Evolutionary conservation across 2,329 filamentous ascomycete genomes (phyloP), one percentile per base, ranked within the genome.

Genomic region (Phymatotrichopsis omnivora): DNA sequence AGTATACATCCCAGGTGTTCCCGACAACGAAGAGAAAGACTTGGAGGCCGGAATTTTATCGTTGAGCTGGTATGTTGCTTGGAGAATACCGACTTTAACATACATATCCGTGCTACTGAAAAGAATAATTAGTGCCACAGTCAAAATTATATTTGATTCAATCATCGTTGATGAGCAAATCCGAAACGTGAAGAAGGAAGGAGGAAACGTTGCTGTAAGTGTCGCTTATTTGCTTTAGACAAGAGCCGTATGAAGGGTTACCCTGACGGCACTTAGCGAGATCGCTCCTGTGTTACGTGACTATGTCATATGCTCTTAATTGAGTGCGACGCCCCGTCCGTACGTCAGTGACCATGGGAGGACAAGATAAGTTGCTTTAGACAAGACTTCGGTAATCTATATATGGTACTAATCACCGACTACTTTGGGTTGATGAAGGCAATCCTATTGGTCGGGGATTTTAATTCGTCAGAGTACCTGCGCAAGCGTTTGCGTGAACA

Each of bases 61-160:
- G 30, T 53, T 49, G 40, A 48, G 36, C 4, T 29, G 42, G 27
- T 22, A 30, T 14, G 47, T 51, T 16, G 39, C 22, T 7, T 11
- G 7, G 25, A 12, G 6, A 22, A 22, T 34, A 34, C 16, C 19
- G 11, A 11, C 10, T 34, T 8, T 11, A 34, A 34, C 19, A 16
- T 7, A 8, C 16, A 11, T 19, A 23, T 38, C 16, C 0, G 82
- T 86, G 81, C 1, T 81, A 81, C 1, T 64, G 85, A 2, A 72
- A 51, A n/a, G n/a, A n/a, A n/a, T n/a, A 7, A 49, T n/a, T n/a
- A n/a, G n/a, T n/a, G n/a, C n/a, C n/a, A n/a, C n/a, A n/a, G n/a
- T 59, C 49, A 52, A 49, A 30, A 22, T 31, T 5, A 54, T 59
- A 8, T 58, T 59, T 35, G 53, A 58, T 31, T 56, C 57, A 5